Base-by-base conservation (phyloP, 768 basidiomycete species). In the Mycena floridula region DNA sequence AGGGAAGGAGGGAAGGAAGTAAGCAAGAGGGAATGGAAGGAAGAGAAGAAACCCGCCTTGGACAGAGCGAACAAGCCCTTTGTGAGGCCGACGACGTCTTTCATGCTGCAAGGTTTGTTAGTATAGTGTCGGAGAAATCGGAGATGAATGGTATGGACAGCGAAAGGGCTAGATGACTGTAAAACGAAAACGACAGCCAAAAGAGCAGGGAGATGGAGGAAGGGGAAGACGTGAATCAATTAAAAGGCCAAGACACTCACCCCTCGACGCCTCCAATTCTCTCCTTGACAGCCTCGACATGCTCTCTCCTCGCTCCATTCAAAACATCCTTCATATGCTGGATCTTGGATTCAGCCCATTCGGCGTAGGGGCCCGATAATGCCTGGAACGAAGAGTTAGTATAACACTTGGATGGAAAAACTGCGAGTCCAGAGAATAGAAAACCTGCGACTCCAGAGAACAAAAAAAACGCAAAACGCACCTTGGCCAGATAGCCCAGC, bases 11-110 rank as follows among this genome's bases (percentile, higher is more conserved):
- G 41, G 15, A n/a, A 47, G 28, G 40, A 35, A 43, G 22, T 30
- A 25, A 12, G 48, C 3, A 18, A 5, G 24, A n/a, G n/a, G n/a
- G n/a, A n/a, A n/a, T n/a, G n/a, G n/a, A 22, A 15, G 42, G 18
- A n/a, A 38, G 7, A 37, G 9, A 32, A 15, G 4, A 3, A 8
- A 56, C 73, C 41, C 36, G 85, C 91, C 81, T 95, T 97, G 58
- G 96, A 94, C 46, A 97, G 70, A 44, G 84, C 74, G 61, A 97
- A 99, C 57, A 99, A 87, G 41, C 74, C 80, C 67, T 94, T 69
- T 44, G 96, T 99, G 55, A 98, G 71, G 45, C 81, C 77, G 50
- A 93, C 90, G 55, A 96, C 95, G 60, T 97, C 94, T 68, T 92
- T 95, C 83, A 98, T 88, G 66, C 93, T n/a, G n/a, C n/a, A n/a